These are phyloP conservation scores for Rutidosis leptorrhynchoides DNA, from an alignment of 129 eudicot genomes.

Conservation along the genomic window DNA sequence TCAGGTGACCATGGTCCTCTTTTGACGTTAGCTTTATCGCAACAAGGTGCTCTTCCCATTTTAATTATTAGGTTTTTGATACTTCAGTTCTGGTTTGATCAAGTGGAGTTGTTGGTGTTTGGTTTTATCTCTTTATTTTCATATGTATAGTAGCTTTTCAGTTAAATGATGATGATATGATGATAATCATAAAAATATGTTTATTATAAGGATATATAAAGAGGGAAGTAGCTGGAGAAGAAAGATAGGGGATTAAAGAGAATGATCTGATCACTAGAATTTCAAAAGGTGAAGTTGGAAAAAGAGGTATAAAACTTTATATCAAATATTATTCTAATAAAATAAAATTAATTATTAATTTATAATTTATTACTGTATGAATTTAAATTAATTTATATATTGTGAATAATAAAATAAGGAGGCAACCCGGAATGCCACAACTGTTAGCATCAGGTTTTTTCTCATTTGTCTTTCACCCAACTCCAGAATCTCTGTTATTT, in stretches of 20 bases:
- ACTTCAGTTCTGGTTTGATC: constrained; percentile 28
- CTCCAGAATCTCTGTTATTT: constrained; percentile 57
- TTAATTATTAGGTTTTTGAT: constrained; percentile 24
- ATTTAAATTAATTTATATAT: too few relatives aligned
- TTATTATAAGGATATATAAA: constrained; percentile 24
- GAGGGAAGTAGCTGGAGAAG: constrained; percentile 55
- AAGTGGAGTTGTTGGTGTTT: constrained; percentile 42
- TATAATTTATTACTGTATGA: too few relatives aligned
- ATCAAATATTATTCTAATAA: constrained; percentile 26
- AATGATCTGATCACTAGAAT: constrained; percentile 36
- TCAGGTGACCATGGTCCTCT: constrained; percentile 97
- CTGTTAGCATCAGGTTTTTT: constrained; percentile 44
- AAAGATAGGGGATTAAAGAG: constrained; percentile 45
- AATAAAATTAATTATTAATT: neutral
- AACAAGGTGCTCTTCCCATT: constrained; percentile 98
- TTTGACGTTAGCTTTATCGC: constrained; percentile 91
- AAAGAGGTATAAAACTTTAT: constrained; percentile 42
- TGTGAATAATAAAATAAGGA: constrained; percentile 46
- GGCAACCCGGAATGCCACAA: constrained; percentile 55
- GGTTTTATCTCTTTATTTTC: constrained; percentile 36
- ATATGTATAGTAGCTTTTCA: constrained; percentile 22
- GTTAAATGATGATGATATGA: constrained; percentile 27
- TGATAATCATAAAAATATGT: constrained; percentile 18
- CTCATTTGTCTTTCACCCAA: constrained; percentile 63
- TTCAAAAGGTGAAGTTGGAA: constrained; percentile 47